phyloP scores from a whole-genome alignment of 2,329 filamentous ascomycete genomes.

The Clarireedia sp. region DNA sequence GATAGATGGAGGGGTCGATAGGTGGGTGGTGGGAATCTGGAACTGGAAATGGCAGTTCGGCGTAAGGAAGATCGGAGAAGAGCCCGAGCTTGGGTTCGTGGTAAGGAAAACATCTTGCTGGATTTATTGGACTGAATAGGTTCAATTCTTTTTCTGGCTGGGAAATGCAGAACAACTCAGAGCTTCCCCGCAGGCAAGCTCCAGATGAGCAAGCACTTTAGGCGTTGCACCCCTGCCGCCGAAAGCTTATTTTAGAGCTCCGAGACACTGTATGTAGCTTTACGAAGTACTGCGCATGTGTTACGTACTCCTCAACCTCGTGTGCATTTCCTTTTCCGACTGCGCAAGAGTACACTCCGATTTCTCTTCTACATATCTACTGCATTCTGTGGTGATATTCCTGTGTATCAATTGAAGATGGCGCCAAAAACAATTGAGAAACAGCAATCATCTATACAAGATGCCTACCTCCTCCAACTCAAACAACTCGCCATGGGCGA shows the following conservation, averaged over 20 bases:
- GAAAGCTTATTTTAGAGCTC: background rate
- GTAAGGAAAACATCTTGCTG: background rate
- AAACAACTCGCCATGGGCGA: conserved; percentile 22
- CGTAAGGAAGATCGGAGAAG: background rate
- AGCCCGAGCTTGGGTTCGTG: background rate
- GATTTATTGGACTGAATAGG: background rate
- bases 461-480: conserved; percentile 14
- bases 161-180: background rate
- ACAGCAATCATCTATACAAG: conserved; percentile 7
- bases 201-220: background rate
- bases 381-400: background rate
- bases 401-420: background rate
- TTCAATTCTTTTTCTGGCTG: background rate
- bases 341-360: too few species aligned
- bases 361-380: too few species aligned
- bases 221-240: background rate
- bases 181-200: background rate
- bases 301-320: background rate
- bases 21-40: background rate
- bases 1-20: background rate
- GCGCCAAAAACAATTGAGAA: background rate
- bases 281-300: background rate
- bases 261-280: background rate
- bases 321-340: too few species aligned
- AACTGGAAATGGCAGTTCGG: background rate